These are phyloP conservation scores for Tricholomella constricta DNA, from an alignment of 768 basidiomycete species.

Conservation along the genomic window DNA sequence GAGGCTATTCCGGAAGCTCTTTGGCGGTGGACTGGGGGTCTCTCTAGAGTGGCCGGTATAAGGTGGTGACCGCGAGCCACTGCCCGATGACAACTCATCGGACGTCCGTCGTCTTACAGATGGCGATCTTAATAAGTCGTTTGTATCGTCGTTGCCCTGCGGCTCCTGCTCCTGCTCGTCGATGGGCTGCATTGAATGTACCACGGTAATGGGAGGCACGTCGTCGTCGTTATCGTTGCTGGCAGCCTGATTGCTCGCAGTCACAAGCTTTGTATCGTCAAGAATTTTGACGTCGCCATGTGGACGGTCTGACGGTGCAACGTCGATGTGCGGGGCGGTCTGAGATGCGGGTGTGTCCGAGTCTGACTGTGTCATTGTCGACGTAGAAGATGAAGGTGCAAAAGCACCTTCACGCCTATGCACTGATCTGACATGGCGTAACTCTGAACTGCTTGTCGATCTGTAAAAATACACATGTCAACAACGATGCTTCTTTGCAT, in stretches of 20 bases:
- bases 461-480: slow-evolving; percentile 13
- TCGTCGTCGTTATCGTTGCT: slow-evolving; percentile 15
- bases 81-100: slow-evolving; percentile 13
- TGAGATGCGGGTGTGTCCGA: slow-evolving; percentile 12
- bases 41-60: slow-evolving; percentile 17
- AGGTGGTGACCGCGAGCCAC: slow-evolving; percentile 19
- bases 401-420: slow-evolving; percentile 71
- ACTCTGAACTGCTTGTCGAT: slow-evolving; percentile 10
- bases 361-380: slow-evolving; percentile 14
- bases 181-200: slow-evolving; percentile 28
- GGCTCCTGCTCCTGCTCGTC: slow-evolving; percentile 13
- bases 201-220: slow-evolving; percentile 38
- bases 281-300: slow-evolving; percentile 2
- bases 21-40: slow-evolving; percentile 51
- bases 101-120: slow-evolving; percentile 18
- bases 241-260: not conserved
- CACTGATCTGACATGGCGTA: slow-evolving; percentile 27
- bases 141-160: slow-evolving; percentile 3
- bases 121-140: slow-evolving; percentile 14
- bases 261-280: slow-evolving; percentile 3
- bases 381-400: slow-evolving; percentile 41
- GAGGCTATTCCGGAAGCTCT: slow-evolving; percentile 49
- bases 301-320: slow-evolving; percentile 1
- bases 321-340: slow-evolving; percentile 6
- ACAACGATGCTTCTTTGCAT: not conserved